phyloP scores from a whole-genome alignment of 2,329 filamentous ascomycete species.

The Cryphonectria naterciae region DNA sequence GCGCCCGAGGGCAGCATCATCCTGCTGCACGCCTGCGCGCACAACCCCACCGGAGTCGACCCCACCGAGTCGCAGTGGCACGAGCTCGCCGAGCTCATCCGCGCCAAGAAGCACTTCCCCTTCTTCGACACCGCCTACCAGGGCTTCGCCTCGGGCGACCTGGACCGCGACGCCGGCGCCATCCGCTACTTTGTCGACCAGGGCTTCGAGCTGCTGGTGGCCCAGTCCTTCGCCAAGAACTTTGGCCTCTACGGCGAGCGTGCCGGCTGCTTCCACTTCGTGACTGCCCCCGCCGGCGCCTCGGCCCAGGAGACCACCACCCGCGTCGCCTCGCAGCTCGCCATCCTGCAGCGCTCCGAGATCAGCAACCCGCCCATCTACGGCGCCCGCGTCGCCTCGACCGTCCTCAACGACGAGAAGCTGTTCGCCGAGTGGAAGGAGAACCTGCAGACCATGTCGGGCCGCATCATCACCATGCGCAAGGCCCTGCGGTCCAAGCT shows the following conservation, averaged over 20 bases:
- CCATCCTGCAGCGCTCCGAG: conserved; percentile 93
- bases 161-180: conserved; percentile 84
- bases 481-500: conserved; percentile 76
- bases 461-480: conserved; percentile 92
- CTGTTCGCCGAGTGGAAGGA: conserved; percentile 93
- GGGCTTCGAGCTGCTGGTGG: conserved; percentile 85
- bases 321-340: conserved; percentile 83
- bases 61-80: conserved; percentile 94
- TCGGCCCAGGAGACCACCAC: conserved; percentile 59
- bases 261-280: conserved; percentile 93
- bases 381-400: conserved; percentile 84
- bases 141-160: conserved; percentile 91
- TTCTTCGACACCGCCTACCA: conserved; percentile 99
- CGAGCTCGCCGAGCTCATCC: conserved; percentile 79
- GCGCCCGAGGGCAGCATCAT: conserved; percentile 84
- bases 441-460: conserved; percentile 91
- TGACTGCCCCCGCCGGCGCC: conserved; percentile 73
- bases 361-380: conserved; percentile 97
- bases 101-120: conserved; percentile 82
- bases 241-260: conserved; percentile 97
- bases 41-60: conserved; percentile 98
- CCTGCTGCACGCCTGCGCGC: conserved; percentile 91
- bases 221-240: conserved; percentile 97
- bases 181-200: conserved; percentile 92
- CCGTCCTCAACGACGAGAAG: conserved; percentile 78